Evolutionary conservation across 768 basidiomycete genomes (phyloP), one percentile per base, ranked within the genome.

Genomic region (Agrocybe pediades): DNA sequence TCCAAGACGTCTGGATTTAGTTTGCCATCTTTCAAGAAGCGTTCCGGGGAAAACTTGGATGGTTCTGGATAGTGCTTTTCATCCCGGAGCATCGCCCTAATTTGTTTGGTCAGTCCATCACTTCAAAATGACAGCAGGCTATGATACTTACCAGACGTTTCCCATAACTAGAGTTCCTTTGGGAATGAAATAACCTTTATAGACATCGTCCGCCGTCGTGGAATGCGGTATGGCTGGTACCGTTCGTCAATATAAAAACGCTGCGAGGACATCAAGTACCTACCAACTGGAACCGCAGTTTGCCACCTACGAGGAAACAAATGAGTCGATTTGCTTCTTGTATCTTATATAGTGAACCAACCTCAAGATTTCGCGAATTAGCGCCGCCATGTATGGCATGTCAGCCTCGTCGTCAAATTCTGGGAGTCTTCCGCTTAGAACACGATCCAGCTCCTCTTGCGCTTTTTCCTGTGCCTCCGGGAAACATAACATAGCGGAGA

Each of bases 161-260:
- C 58, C 67, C 19, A 74, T 63, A 17, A 76, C 67, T 2, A 73
- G 55, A 0, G 74, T 63, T 16, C 68, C 76, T 54, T 77, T 74
- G 0, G 78, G 80, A 39, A 82, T 77, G 36, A 66, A 66, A 53
- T 74, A 73, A 1, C 75, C 79, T 2, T 74, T 69, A 52, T 78
- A 82, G 3, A 70, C 61, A 54, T 82, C 80, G 42, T 82, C 78
- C 51, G 69, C 66, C 7, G 61, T 67, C 9, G 60, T 51, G 29
- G 58, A 53, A 41, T 75, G 74, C 2, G 74, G 71, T 6, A 73
- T 61, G 20, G 62, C 71, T 73, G 29, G 7, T 39, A 6, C 23
- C 11, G 8, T 24, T 30, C 11, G 11, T 40, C n/a, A 39, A 15
- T 30, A 20, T 24, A 25, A 5, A 43, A 45, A 19, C 23, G 29